Evolutionary conservation across 371 early-diverging fungal species (phyloP), one percentile per base, ranked within the genome.

Genomic region (Mucor racemosus): DNA sequence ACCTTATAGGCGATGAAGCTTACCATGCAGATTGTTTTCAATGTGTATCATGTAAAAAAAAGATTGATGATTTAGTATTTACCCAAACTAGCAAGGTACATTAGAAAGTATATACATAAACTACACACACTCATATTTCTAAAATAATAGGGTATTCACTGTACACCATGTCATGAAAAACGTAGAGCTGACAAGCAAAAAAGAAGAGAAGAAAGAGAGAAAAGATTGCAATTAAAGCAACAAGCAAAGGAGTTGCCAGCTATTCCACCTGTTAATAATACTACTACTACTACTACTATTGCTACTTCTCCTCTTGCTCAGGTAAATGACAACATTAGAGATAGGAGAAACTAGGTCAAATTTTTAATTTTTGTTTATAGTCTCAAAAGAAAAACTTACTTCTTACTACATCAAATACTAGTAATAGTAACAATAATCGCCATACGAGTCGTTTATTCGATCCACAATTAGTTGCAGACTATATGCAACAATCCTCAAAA

Each of bases 1-100:
- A 15, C 50, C 8, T 41, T 33, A 61, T 68, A 90, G 91, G 90
- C 13, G 90, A 92, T 46, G 92, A 91, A 50, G 89, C 94, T n/a
- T 95, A 92, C 70, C 95, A 95, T 63, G 88, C 89, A n/a, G 90
- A 88, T 48, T 95, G 94, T 68, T 95, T 95, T 71, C 81, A 89
- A 10, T 95, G 94, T 68, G 78, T 84, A 14, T 86, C 84, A 62
- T 93, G 92, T 71, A 77, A 84, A 65, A 77, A 86, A 54, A 86
- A 84, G 66, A 92, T 92, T 66, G 89, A 88, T 41, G 92, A 92
- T 73, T 78, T 92, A 62, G 88, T 91, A 36, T 93, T 90, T 80
- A 91, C 92, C 62, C 91, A 92, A 78, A 93, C 93, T 53, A 91
- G 88, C 71, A 90, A 86, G 81, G 88, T 86, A 77, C 40, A 26